A percentile compares a stretch with the other conserved stretches of the same genome.
phyloP scores from a whole-genome alignment of 345 rosid genomes.

The Heritiera littoralis region DNA sequence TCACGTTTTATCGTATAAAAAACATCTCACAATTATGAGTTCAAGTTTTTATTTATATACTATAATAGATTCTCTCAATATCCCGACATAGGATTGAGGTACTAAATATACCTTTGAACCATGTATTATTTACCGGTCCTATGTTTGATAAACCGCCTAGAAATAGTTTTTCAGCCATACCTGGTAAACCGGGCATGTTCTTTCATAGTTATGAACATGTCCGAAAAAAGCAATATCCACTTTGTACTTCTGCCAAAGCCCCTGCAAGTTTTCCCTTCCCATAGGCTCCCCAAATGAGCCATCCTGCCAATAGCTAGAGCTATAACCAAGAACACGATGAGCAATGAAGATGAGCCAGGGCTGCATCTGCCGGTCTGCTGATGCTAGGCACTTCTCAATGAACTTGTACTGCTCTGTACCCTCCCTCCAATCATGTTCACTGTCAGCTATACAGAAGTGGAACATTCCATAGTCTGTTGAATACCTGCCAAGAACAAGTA shows the following conservation, averaged over 20 bases:
- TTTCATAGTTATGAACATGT: slow-evolving; percentile 72
- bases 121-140: background rate
- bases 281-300: slow-evolving; percentile 64
- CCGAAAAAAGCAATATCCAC: slow-evolving; percentile 76
- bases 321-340: slow-evolving; percentile 71
- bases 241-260: slow-evolving; percentile 74
- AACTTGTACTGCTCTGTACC: slow-evolving; percentile 60
- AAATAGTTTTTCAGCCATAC: slow-evolving; percentile 30
- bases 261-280: slow-evolving; percentile 64
- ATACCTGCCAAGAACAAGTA: slow-evolving; percentile 43
- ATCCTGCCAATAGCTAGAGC: slow-evolving; percentile 42
- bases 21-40: no score
- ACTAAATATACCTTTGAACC: background rate
- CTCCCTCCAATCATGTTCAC: slow-evolving; percentile 73
- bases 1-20: no score
- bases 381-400: slow-evolving; percentile 63
- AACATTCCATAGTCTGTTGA: slow-evolving; percentile 72
- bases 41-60: no score
- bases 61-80: no score
- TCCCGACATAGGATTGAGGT: no score
- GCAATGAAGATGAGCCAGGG: slow-evolving; percentile 72
- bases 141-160: background rate
- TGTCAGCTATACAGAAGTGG: slow-evolving; percentile 67
- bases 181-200: slow-evolving; percentile 73
- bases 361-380: slow-evolving; percentile 63